These are phyloP conservation scores for Dryas alaskensis DNA, from an alignment of 306 rosid species.

Conservation along the genomic window DNA sequence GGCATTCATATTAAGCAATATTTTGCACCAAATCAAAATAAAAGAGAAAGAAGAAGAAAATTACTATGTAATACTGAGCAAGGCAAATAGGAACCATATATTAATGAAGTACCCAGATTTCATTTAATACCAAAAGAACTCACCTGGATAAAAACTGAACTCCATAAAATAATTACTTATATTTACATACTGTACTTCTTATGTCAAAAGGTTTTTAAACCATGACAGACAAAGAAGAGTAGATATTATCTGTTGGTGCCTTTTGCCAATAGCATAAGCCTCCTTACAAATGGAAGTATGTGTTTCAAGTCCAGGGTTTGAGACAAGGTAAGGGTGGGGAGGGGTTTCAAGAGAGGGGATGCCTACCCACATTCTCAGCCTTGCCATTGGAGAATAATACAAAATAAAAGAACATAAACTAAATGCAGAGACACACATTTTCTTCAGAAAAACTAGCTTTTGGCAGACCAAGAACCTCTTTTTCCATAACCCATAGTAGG, in stretches of 20 bases:
- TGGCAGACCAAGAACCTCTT: background rate
- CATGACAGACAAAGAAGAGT: background rate
- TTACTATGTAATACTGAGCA: background rate
- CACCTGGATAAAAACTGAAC: background rate
- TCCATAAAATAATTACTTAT: background rate
- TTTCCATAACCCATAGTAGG: background rate
- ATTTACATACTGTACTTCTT: background rate
- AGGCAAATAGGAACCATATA: background rate
- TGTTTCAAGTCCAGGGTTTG: background rate
- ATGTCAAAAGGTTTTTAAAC: background rate
- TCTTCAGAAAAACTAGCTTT: background rate
- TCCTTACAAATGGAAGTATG: background rate
- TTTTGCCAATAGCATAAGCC: background rate
- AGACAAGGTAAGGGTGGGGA: background rate
- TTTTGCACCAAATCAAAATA: background rate
- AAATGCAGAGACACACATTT: background rate
- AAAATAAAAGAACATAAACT: background rate
- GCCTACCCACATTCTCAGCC: background rate
- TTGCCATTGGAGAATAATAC: background rate
- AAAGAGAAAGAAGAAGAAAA: background rate
- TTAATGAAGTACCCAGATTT: background rate
- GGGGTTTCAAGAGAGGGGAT: background rate
- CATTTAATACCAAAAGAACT: background rate
- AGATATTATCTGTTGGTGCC: background rate
- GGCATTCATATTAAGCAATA: background rate